Evolutionary conservation across 208 protist species (phyloP).

Genomic region (Trypanosoma boissoni): DNA sequence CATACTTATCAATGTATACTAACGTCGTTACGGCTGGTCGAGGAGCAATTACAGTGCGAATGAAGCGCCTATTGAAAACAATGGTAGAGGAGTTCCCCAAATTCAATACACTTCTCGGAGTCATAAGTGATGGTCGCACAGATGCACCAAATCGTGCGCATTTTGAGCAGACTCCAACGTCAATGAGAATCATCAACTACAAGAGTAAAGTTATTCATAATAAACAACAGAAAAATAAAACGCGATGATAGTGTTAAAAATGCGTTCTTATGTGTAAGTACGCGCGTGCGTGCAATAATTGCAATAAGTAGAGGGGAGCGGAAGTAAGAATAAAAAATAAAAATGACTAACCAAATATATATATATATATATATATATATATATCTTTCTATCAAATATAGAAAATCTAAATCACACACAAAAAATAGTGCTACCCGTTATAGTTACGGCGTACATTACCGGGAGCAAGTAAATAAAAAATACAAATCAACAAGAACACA

Average conservation of each 20-base stretch:
- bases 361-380: no score
- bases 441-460: no score
- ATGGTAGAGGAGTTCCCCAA: background rate
- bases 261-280: background rate
- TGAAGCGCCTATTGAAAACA: conserved; percentile 23
- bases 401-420: no score
- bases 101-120: background rate
- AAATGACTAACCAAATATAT: background rate
- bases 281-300: background rate
- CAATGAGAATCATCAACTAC: no score
- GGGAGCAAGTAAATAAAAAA: conserved; percentile 1
- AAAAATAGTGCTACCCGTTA: no score
- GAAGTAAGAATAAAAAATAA: background rate
- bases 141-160: no score
- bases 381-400: no score
- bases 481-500: no score
- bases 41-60: conserved; percentile 82
- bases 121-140: background rate
- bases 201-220: no score
- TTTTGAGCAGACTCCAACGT: no score
- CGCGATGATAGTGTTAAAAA: background rate
- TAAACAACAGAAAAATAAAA: no score
- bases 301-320: background rate
- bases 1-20: conserved; percentile 71
- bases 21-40: conserved; percentile 79